phyloP scores from a whole-genome alignment of 2,329 filamentous ascomycete species.

The Fusarium pseudonygamai region DNA sequence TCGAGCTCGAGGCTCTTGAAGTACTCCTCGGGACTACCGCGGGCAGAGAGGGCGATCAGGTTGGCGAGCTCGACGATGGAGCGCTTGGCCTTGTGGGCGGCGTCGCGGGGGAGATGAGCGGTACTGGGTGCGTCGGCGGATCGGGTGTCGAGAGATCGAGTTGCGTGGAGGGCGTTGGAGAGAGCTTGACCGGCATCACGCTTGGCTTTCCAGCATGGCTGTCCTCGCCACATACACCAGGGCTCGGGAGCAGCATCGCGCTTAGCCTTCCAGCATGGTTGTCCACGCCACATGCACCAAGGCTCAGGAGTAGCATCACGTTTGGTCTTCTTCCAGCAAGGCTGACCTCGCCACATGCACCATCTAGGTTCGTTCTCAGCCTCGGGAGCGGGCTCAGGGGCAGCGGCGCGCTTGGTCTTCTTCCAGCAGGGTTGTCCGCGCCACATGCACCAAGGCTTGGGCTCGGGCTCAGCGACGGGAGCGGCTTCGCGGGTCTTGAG shows the following conservation, averaged over 20 bases:
- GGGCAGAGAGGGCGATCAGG: conserved; percentile 46
- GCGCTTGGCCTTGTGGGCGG: conserved; percentile 51
- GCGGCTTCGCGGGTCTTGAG: neutral
- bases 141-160: conserved; percentile 42
- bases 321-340: conserved; percentile 29
- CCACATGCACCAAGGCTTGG: too few species aligned
- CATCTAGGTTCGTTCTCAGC: conserved; percentile 29
- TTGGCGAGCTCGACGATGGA: conserved; percentile 52
- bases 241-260: conserved; percentile 34
- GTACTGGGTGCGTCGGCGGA: conserved; percentile 30
- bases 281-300: conserved; percentile 16
- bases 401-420: too few species aligned
- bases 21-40: conserved; percentile 45
- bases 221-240: conserved; percentile 52
- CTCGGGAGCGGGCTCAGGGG: neutral
- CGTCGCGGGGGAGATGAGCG: conserved; percentile 43
- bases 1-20: conserved; percentile 47
- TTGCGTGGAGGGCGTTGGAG: conserved; percentile 42
- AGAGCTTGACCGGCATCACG: conserved; percentile 51
- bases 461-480: neutral
- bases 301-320: conserved; percentile 34
- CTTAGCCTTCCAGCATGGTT: conserved; percentile 29
- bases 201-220: conserved; percentile 55
- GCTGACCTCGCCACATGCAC: conserved; percentile 50
- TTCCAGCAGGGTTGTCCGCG: too few species aligned